Conservation (phyloP, 345 rosid genomes). For the Trapa incisa region DNA sequence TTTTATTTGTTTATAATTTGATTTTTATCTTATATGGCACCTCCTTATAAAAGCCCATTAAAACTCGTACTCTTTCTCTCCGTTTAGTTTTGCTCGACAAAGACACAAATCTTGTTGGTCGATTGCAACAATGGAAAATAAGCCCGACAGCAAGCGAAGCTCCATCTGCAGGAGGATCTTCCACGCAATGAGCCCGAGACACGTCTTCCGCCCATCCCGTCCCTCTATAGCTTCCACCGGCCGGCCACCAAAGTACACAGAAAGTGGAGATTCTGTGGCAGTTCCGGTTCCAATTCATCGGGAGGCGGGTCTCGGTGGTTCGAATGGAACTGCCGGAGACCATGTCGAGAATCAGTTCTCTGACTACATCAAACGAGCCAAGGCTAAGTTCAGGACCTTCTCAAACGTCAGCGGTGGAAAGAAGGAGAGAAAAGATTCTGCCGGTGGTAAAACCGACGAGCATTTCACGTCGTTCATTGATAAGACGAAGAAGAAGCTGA, state of each 20-base stretch:
- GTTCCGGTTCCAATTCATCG: no score
- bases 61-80: no score
- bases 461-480: neutral
- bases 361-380: constrained; percentile 4
- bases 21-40: no score
- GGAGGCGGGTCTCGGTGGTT: neutral
- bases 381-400: neutral
- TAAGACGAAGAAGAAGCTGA: constrained; percentile 7
- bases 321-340: neutral
- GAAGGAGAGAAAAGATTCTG: neutral
- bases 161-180: neutral
- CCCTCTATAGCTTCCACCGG: neutral
- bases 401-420: neutral
- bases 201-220: neutral
- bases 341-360: constrained; percentile 5
- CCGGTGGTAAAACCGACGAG: neutral
- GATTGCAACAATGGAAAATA: neutral
- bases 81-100: no score
- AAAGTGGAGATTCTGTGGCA: neutral
- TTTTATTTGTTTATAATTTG: no score
- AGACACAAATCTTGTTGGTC: no score
- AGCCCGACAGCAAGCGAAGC: neutral
- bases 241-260: neutral
- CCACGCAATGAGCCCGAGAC: neutral
- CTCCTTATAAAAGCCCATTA: no score